Evolutionary conservation across 495 filamentous ascomycete species (phyloP).

Genomic region (Niebla homalea): DNA sequence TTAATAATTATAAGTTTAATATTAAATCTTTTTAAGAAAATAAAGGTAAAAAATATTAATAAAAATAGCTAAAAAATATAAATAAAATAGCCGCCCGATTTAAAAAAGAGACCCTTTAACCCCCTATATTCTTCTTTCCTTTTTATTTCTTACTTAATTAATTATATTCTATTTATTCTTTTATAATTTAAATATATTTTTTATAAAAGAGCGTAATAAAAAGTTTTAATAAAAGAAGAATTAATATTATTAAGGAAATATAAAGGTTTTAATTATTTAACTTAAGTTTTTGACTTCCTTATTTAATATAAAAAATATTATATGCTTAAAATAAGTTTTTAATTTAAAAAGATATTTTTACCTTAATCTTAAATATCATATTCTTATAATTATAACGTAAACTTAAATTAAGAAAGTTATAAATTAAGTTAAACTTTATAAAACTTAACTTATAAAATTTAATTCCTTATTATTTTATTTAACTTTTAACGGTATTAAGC

Average conservation of each 20-base stretch:
- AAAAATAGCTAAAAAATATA: neutral
- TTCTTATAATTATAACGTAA: too few species aligned
- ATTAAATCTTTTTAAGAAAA: neutral
- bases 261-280: conserved; percentile 1
- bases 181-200: neutral
- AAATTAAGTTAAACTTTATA: too few species aligned
- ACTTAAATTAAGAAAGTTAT: too few species aligned
- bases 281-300: neutral
- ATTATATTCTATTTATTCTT: neutral
- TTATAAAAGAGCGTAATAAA: neutral
- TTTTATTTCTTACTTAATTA: neutral
- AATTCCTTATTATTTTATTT: neutral
- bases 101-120: too few species aligned
- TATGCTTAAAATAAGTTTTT: neutral
- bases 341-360: neutral
- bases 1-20: neutral
- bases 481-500: neutral
- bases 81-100: neutral
- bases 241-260: neutral
- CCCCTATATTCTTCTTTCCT: neutral
- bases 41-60: neutral
- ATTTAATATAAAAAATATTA: too few species aligned
- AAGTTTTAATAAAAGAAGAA: neutral
- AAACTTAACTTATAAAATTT: neutral
- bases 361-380: too few species aligned